Conservation (phyloP, 108 stramenopile species). For the Pseudonitzschia multiseries region DNA sequence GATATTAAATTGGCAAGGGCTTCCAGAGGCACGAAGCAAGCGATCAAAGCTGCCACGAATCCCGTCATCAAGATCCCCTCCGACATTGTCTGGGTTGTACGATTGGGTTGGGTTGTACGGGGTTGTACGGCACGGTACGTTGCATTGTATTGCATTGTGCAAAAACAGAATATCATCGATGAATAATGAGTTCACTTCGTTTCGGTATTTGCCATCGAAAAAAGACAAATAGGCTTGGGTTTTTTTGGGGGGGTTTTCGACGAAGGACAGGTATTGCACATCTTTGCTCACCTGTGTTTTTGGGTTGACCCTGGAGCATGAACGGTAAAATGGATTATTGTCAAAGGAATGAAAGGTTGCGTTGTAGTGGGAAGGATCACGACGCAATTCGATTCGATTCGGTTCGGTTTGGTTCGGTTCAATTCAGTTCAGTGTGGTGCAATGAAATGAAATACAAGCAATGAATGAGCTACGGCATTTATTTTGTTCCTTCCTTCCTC, state of each 20-base stretch:
- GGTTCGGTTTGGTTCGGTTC: too few relatives aligned
- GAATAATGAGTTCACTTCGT: neutral
- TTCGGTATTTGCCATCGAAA: neutral
- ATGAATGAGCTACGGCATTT: neutral
- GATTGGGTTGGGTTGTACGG: too few relatives aligned
- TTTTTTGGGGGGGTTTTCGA: too few relatives aligned
- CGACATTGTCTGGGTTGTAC: slow-evolving; percentile 56
- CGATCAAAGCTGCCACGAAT: slow-evolving; percentile 42
- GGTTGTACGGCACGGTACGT: too few relatives aligned
- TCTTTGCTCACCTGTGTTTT: neutral
- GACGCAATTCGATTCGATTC: too few relatives aligned
- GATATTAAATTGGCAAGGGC: slow-evolving; percentile 60
- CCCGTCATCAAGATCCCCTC: slow-evolving; percentile 58
- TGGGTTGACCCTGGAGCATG: neutral
- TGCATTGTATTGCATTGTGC: too few relatives aligned
- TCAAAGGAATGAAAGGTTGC: neutral
- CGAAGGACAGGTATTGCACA: neutral
- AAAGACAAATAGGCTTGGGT: neutral
- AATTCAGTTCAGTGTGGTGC: neutral
- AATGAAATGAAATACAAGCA: neutral
- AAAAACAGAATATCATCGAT: neutral
- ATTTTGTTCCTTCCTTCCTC: neutral
- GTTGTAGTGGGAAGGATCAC: neutral
- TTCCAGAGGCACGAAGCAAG: slow-evolving; percentile 56
- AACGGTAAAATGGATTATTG: neutral